Evolutionary conservation across 495 filamentous ascomycete genomes (phyloP), one percentile per base, ranked within the genome.

Genomic region (Lepidopterella palustris): DNA sequence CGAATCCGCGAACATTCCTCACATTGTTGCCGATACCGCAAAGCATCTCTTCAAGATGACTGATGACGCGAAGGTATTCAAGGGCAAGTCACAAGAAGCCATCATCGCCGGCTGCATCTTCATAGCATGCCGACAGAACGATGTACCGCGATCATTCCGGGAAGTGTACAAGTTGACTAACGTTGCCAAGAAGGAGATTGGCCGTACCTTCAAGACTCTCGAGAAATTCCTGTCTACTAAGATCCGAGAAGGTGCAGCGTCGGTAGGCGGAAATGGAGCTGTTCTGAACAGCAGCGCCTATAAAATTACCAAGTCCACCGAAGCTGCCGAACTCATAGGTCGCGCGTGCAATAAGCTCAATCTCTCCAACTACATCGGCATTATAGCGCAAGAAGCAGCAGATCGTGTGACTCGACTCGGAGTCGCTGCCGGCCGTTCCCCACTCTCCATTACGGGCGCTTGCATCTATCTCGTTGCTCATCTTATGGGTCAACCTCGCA

Each of bases 51-150:
- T 86, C 81, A 97, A 96, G 80, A 77, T 90, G 49, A 87, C 92
- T 15, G 88, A 97, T 54, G 92, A 97, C 67, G 86, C 84, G 61
- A 92, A 92, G 72, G 82, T 88, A 2, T 90, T 98, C 78, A 95
- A 95, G 77, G 91, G 92, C 66, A 98, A 97, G 74, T 89, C 90
- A 0, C 87, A 90, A 59, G 92, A 97, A 64, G 90, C 89, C 48
- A 85, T 97, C 58, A 92, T 96, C 53, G 95, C 93, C 8, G 90
- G 90, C 1, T 96, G 92, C 72, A 92, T 98, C 73, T 96, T 97
- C 77, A 91, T 97, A 68, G 92, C 93, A 24, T 97, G 92, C 70
- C 90, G 93, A 31, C 90, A 96, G 73, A 87, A 85, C 68, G 82
- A 84, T 62, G 87, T 90, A 20, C 87, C 87, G 1, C 85, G 95